Conservation (phyloP, 306 rosid species). For the Vigna hirtella region DNA sequence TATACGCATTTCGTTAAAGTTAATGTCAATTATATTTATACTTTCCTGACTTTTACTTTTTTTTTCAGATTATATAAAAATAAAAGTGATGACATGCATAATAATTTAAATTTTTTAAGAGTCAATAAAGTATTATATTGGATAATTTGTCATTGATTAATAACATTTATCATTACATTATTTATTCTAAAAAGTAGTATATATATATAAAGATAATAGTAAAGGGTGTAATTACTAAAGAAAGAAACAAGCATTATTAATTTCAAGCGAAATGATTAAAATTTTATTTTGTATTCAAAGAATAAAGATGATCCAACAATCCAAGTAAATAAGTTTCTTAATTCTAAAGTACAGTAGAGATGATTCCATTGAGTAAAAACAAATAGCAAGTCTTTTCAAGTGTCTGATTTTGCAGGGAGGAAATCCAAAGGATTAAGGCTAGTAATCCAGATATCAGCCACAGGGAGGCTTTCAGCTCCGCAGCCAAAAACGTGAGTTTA, state of each 20-base stretch:
- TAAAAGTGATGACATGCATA: neutral
- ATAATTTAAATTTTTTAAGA: neutral
- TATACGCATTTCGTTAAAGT: neutral
- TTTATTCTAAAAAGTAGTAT: neutral
- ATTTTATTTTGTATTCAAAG: neutral
- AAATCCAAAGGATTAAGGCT: slow-evolving; percentile 98
- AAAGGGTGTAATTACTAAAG: neutral
- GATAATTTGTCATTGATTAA: neutral
- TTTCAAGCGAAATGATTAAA: neutral
- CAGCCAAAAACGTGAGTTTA: slow-evolving; percentile 92
- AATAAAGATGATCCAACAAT: neutral
- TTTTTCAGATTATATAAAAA: neutral
- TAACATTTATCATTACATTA: neutral
- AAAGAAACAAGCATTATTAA: neutral
- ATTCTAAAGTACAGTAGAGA: neutral
- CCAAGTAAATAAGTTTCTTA: neutral
- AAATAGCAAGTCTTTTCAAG: neutral
- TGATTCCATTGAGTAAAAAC: slow-evolving; percentile 17
- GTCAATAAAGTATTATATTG: neutral
- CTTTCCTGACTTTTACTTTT: neutral
- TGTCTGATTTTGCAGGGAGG: slow-evolving; percentile 69
- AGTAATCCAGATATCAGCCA: slow-evolving; percentile 93
- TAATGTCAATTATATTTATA: neutral
- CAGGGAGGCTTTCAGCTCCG: slow-evolving; percentile 96
- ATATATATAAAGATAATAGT: neutral